Percentiles rank a stretch among this genome's conserved stretches.
These are phyloP conservation scores for Macrotyloma uniflorum DNA, from an alignment of 306 rosid genomes.

Conservation along the genomic window DNA sequence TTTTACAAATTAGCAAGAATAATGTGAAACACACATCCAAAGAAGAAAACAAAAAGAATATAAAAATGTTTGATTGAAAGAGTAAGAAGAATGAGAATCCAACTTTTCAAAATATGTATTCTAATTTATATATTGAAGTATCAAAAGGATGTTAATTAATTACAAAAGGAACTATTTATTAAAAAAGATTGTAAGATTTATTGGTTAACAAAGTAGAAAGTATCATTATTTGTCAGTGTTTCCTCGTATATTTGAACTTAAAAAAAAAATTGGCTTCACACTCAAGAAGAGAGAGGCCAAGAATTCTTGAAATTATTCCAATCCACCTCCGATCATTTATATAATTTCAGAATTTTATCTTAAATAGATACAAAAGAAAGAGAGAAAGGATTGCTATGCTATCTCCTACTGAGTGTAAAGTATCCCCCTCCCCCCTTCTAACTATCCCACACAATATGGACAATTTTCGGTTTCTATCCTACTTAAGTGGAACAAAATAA, in stretches of 20 bases:
- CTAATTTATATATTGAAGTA: too few relatives aligned
- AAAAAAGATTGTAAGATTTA: neutral
- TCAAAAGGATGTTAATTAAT: too few relatives aligned
- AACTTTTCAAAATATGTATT: too few relatives aligned
- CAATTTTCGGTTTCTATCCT: conserved; percentile 39
- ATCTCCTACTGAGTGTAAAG: conserved; percentile 18
- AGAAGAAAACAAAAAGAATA: too few relatives aligned
- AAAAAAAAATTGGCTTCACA: neutral
- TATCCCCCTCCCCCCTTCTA: conserved; percentile 23
- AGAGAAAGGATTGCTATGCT: conserved; percentile 16
- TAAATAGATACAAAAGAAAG: conserved; percentile 38
- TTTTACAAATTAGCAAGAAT: too few relatives aligned
- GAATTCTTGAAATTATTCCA: conserved; percentile 20
- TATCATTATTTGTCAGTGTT: neutral
- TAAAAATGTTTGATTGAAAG: too few relatives aligned
- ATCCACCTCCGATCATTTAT: conserved; percentile 34
- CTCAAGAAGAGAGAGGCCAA: neutral
- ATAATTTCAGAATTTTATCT: conserved; percentile 29
- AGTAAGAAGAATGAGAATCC: too few relatives aligned
- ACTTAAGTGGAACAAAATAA: conserved; percentile 29
- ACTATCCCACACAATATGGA: conserved; percentile 58
- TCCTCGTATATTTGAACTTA: neutral
- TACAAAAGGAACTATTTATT: neutral
- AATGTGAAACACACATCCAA: too few relatives aligned
- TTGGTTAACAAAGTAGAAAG: neutral